phyloP scores from a whole-genome alignment of 164 flowering plant genomes.

The Sedum album region DNA sequence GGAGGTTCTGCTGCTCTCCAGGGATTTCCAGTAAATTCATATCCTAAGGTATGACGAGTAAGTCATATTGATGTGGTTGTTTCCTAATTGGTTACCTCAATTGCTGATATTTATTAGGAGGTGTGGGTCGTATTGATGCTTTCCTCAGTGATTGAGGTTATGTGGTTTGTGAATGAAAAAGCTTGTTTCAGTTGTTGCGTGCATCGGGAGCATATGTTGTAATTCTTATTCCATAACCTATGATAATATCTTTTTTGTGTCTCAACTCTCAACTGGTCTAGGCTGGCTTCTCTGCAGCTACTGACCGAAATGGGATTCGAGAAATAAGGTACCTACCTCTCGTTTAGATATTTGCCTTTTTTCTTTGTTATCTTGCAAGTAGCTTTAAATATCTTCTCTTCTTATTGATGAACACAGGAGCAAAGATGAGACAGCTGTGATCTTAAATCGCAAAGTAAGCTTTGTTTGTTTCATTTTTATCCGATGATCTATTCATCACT shows the following conservation, averaged over 20 bases:
- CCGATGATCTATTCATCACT: not conserved
- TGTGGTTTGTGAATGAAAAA: not conserved
- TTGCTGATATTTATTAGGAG: not conserved
- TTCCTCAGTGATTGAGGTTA: not conserved
- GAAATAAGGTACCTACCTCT: not conserved
- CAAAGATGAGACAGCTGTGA: slow-evolving; percentile 35
- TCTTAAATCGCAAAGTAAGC: slow-evolving; percentile 62
- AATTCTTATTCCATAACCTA: not conserved
- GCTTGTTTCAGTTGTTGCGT: not conserved
- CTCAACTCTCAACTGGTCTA: not conserved
- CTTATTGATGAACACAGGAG: slow-evolving; percentile 33
- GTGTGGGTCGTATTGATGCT: not conserved
- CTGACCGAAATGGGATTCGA: slow-evolving; percentile 2
- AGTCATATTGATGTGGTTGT: not conserved
- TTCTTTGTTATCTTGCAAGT: not conserved
- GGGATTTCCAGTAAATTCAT: slow-evolving; percentile 15
- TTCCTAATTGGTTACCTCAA: not conserved
- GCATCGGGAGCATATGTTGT: not conserved
- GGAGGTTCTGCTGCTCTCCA: slow-evolving; percentile 11
- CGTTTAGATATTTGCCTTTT: not conserved
- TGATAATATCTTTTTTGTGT: not conserved
- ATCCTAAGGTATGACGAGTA: slow-evolving; percentile 19
- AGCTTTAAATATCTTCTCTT: not conserved
- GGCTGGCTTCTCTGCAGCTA: not conserved
- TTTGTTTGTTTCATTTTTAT: not conserved